Evolutionary conservation across 148 eudicot genomes (phyloP).

Genomic region (Camellia lanceoleosa): DNA sequence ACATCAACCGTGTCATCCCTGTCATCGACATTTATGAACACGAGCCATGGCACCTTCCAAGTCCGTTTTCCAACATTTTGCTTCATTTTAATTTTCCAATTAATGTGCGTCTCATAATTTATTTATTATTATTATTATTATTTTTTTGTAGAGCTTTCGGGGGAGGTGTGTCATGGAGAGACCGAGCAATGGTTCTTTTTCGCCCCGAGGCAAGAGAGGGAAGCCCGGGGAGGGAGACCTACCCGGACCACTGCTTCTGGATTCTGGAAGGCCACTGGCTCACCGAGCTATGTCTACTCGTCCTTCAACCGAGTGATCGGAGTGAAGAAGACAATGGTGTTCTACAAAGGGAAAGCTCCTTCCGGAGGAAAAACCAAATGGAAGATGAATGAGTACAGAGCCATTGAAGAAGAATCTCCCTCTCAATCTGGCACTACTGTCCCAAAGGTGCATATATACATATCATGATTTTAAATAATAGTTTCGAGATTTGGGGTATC

Average conservation of each 20-base stretch:
- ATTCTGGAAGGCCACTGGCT: constrained; percentile 66
- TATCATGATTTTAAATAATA: no score
- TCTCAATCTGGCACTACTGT: constrained; percentile 14
- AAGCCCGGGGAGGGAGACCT: constrained; percentile 54
- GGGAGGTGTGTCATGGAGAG: constrained; percentile 41
- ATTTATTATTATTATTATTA: no score
- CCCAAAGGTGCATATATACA: constrained; percentile 31
- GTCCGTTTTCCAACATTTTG: not conserved
- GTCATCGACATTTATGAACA: not conserved
- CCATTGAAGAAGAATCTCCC: constrained; percentile 25
- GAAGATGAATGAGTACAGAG: constrained; percentile 62
- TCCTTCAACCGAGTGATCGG: constrained; percentile 36
- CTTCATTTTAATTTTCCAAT: no score
- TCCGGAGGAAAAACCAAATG: constrained; percentile 49
- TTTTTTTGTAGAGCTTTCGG: constrained; percentile 30
- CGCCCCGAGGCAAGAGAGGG: constrained; percentile 46
- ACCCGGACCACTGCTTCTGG: constrained; percentile 46
- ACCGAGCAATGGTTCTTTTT: constrained; percentile 64
- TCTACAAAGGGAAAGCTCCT: constrained; percentile 57
- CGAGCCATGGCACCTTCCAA: constrained; percentile 8
- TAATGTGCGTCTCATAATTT: no score
- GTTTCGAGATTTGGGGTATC: no score
- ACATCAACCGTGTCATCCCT: not conserved
- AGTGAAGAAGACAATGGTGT: constrained; percentile 60
- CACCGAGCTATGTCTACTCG: constrained; percentile 45